Base-by-base conservation (phyloP, 495 filamentous ascomycete genomes). In the Eremomyces bilateralis region DNA sequence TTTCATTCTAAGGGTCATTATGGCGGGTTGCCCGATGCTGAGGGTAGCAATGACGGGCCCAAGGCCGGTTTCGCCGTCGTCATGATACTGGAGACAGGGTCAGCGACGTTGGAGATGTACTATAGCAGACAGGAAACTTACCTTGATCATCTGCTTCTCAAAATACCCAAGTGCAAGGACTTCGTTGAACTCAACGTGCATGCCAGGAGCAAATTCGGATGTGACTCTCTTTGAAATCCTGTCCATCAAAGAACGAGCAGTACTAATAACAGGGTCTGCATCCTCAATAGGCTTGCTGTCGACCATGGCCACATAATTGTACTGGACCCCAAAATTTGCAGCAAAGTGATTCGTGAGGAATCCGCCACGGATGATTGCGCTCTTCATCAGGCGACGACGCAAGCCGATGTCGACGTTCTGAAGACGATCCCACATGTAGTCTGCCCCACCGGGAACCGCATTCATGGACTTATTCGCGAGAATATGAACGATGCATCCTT, bases 1-100 rank as follows among this genome's bases (percentile, higher is more conserved):
- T 52, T 90, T 92, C 42, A 79, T 64, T 1, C 76, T 64, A 36
- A 85, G 61, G 8, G 42, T 44, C 79, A 91, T 91, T 2, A 46
- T 54, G 0, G 77, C 69, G 1, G 63, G 61, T 0, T 63, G 65
- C 1, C 82, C 83, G 2, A 91, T 59, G 0, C 79, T 82, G 1
- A 85, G 53, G 0, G 79, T 74, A 0, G 76, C 74, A 18, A 91
- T 73, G 0, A 68, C 79, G 1, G 78, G 73, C 0, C 80, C 81
- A 1, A 91, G 61, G 0, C 68, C 65, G 0, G 48, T 53, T 49
- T 93, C 83, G 0, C 83, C 83, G 39, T 93, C 83, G 44, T 90
- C 81, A 36, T 93, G 83, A 38, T 67, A 81, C 72, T 88, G 47
- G 17, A 37, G 30, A 32, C 6, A 32, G 6, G 13, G 8, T 15